A percentile compares a stretch with the other conserved stretches of the same genome.
phyloP scores from a whole-genome alignment of 2,329 filamentous ascomycete species.

The Colletotrichum chrysophilum region DNA sequence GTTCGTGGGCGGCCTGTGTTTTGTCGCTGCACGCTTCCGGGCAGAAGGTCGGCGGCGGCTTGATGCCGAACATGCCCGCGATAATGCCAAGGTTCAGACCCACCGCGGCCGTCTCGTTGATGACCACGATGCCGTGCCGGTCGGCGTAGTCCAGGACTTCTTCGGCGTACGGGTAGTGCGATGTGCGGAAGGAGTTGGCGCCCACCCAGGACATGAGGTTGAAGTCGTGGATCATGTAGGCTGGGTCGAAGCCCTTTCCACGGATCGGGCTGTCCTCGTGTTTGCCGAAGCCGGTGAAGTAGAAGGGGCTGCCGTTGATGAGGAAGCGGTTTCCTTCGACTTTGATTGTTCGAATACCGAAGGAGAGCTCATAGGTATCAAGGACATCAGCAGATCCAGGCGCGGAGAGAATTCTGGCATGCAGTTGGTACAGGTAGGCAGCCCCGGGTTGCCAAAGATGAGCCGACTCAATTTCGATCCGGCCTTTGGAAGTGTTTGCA shows the following conservation, averaged over 20 bases:
- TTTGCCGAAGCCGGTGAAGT: slow-evolving; percentile 34
- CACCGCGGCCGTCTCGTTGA: slow-evolving; percentile 32
- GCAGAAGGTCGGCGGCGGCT: slow-evolving; percentile 19
- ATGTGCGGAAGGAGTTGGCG: slow-evolving; percentile 35
- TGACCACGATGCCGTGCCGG: slow-evolving; percentile 31
- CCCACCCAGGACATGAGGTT: slow-evolving; percentile 32
- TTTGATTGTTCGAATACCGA: slow-evolving; percentile 27
- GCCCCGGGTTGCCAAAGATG: slow-evolving; percentile 31
- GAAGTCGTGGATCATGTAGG: slow-evolving; percentile 36
- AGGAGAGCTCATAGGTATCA: slow-evolving; percentile 26
- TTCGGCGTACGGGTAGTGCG: slow-evolving; percentile 34
- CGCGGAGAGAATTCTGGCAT: slow-evolving; percentile 20
- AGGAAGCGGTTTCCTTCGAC: slow-evolving; percentile 26
- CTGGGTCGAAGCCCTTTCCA: slow-evolving; percentile 32
- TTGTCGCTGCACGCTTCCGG: slow-evolving; percentile 23
- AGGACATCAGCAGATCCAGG: neutral
- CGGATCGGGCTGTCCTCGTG: slow-evolving; percentile 32
- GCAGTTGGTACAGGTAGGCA: slow-evolving; percentile 31
- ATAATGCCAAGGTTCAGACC: slow-evolving; percentile 27
- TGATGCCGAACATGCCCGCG: slow-evolving; percentile 10
- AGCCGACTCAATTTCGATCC: slow-evolving; percentile 19
- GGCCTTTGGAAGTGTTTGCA: slow-evolving; percentile 10
- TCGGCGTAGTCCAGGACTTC: slow-evolving; percentile 34
- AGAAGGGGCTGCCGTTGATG: slow-evolving; percentile 32
- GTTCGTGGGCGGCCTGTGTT: slow-evolving; percentile 24